Conservation (phyloP, 495 filamentous ascomycete genomes). For the Filosporella fistucella region DNA sequence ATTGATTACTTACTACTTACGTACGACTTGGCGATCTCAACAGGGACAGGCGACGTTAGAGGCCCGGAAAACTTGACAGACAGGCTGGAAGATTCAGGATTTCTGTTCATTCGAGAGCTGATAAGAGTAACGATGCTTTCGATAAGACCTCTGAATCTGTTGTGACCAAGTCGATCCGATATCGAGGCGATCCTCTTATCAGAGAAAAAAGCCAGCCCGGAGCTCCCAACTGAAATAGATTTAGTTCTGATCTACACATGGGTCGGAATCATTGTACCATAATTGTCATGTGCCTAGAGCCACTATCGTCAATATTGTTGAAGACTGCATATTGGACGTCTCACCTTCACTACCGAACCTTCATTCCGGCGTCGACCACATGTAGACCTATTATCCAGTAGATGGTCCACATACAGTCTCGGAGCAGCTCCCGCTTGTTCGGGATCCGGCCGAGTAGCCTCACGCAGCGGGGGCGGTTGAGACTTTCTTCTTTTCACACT, state of each 20-base stretch:
- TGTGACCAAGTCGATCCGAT: slow-evolving; percentile 28
- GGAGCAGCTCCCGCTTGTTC: background rate
- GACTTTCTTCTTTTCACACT: background rate
- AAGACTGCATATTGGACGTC: background rate
- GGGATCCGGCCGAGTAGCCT: background rate
- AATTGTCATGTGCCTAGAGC: background rate
- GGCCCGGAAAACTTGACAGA: background rate
- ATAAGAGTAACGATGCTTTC: slow-evolving; percentile 21
- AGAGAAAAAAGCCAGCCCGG: slow-evolving; percentile 33
- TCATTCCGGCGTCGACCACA: slow-evolving; percentile 2
- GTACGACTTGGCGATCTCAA: background rate
- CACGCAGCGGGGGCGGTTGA: background rate
- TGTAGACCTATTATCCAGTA: background rate
- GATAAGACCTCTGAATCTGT: slow-evolving; percentile 24
- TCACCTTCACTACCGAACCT: background rate
- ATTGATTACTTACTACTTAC: slow-evolving; percentile 1
- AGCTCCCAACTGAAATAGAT: slow-evolving; percentile 4
- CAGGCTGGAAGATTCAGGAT: background rate
- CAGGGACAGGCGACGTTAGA: background rate
- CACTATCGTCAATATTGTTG: background rate
- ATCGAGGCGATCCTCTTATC: slow-evolving; percentile 29
- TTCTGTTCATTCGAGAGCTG: slow-evolving; percentile 19
- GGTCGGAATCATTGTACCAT: background rate
- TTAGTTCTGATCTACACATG: background rate
- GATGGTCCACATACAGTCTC: background rate